Evolutionary conservation across 2,329 filamentous ascomycete species (phyloP).

Genomic region (Colletotrichum tamarilloi): DNA sequence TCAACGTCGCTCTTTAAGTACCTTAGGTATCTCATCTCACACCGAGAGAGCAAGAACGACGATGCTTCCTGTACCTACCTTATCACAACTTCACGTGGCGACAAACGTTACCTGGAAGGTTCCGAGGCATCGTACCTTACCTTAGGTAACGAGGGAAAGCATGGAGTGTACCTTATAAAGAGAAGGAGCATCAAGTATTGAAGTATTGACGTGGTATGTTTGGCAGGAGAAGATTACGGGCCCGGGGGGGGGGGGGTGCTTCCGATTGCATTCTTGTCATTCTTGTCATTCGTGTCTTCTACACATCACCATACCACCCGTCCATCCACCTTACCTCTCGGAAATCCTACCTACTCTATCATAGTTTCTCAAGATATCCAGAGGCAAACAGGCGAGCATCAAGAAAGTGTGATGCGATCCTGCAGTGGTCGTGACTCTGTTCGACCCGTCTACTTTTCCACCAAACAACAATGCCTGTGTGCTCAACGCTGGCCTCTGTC

Average conservation of each 20-base stretch:
- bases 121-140: too few relatives aligned
- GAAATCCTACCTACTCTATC: neutral
- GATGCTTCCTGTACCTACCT: neutral
- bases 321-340: too few relatives aligned
- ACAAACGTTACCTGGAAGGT: too few relatives aligned
- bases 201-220: too few relatives aligned
- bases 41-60: neutral
- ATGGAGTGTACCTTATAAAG: neutral
- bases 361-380: neutral
- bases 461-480: neutral
- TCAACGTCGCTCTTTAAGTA: neutral
- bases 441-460: neutral
- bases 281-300: neutral
- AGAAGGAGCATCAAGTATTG: neutral
- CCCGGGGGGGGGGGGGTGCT: too few relatives aligned
- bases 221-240: neutral
- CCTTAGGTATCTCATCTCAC: neutral
- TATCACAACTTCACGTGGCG: slow-evolving; percentile 19
- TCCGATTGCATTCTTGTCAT: neutral
- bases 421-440: neutral
- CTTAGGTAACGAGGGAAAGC: neutral
- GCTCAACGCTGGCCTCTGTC: neutral
- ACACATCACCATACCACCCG: too few relatives aligned
- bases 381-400: neutral
- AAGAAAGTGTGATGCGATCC: neutral